These are phyloP conservation scores for Corynespora cassiicola DNA, from an alignment of 2,329 filamentous ascomycete species.

Conservation along the genomic window DNA sequence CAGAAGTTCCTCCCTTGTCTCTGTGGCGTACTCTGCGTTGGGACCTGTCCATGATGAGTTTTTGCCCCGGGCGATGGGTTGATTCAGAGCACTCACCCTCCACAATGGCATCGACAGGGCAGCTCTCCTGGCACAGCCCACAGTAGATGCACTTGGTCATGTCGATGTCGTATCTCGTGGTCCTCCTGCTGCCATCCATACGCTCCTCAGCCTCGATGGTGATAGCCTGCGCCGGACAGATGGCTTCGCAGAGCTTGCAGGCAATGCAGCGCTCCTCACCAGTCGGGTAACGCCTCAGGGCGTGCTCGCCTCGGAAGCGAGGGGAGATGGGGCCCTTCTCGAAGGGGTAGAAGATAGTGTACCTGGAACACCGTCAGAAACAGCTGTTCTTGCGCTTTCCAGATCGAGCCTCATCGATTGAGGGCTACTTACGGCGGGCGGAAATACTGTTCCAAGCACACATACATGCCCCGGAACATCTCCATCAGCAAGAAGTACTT, in stretches of 20 bases:
- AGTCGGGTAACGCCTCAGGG: conserved; percentile 92
- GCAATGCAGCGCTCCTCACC: conserved; percentile 99
- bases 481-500: conserved; percentile 96
- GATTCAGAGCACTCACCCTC: conserved; percentile 59
- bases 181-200: conserved; percentile 91
- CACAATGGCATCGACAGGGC: conserved; percentile 94
- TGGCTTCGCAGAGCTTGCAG: conserved; percentile 98
- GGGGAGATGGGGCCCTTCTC: conserved; percentile 99
- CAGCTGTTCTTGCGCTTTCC: conserved; percentile 2
- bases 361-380: conserved; percentile 63
- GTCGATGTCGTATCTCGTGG: conserved; percentile 98
- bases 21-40: conserved; percentile 77
- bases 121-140: conserved; percentile 98
- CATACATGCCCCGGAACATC: conserved; percentile 97
- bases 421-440: conserved; percentile 81
- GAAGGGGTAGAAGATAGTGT: conserved; percentile 98
- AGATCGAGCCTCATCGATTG: conserved; percentile 18
- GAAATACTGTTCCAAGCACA: conserved; percentile 97
- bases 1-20: conserved; percentile 87
- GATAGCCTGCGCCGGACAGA: conserved; percentile 97
- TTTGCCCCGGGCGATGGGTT: background rate
- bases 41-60: conserved; percentile 55
- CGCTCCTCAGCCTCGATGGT: conserved; percentile 99
- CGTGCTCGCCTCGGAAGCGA: conserved; percentile 97
- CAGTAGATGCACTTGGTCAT: conserved; percentile 99